These are phyloP conservation scores for Pichia nanzhaoensis DNA, from an alignment of 805 yeast species.

Conservation along the genomic window DNA sequence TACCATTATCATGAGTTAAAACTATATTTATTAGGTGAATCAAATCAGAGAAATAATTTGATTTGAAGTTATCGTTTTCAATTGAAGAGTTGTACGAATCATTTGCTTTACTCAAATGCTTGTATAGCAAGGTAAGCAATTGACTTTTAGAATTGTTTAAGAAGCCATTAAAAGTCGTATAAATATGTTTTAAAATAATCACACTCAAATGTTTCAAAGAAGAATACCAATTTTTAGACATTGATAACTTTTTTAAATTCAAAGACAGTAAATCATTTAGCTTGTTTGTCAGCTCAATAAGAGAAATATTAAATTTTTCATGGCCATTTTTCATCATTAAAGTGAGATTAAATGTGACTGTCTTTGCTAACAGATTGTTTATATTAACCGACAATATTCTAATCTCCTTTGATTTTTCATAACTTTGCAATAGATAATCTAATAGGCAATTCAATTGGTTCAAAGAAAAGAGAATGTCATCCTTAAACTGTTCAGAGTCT, in stretches of 20 bases:
- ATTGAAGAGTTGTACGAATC: slow-evolving; percentile 30
- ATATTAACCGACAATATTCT: slow-evolving; percentile 22
- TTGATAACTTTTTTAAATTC: slow-evolving; percentile 24
- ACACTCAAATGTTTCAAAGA: slow-evolving; percentile 27
- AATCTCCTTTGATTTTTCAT: slow-evolving; percentile 19
- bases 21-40: slow-evolving; percentile 26
- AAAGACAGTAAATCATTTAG: slow-evolving; percentile 18
- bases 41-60: slow-evolving; percentile 29
- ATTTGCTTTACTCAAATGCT: slow-evolving; percentile 28
- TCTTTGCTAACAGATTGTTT: slow-evolving; percentile 22
- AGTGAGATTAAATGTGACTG: slow-evolving; percentile 19
- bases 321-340: slow-evolving; percentile 27
- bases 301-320: slow-evolving; percentile 27
- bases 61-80: slow-evolving; percentile 26
- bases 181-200: slow-evolving; percentile 25
- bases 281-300: slow-evolving; percentile 26
- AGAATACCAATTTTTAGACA: slow-evolving; percentile 30
- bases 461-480: slow-evolving; percentile 18
- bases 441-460: slow-evolving; percentile 23
- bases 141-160: slow-evolving; percentile 26
- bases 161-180: slow-evolving; percentile 30
- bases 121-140: slow-evolving; percentile 26
- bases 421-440: slow-evolving; percentile 17
- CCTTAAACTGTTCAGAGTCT: slow-evolving; percentile 6
- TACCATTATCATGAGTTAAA: slow-evolving; percentile 24